Evolutionary conservation across 129 eudicot species (phyloP).

Genomic region (Pittosporum tobira): DNA sequence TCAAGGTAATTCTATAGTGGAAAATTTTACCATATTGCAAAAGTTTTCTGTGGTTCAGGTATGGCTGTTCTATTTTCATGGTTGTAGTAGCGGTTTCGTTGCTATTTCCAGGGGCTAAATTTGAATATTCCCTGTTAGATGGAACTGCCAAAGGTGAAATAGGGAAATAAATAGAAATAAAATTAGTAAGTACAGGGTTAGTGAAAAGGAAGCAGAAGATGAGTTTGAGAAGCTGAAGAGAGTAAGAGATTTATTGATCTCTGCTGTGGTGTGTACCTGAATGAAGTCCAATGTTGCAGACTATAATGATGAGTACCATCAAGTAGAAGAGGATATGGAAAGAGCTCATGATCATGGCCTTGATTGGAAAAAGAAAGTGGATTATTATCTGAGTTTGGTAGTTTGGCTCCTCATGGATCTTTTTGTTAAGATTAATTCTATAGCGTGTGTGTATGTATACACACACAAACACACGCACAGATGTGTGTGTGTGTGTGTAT

Average conservation of each 20-base stretch:
- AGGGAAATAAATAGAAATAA: background rate
- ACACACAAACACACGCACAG: too few species aligned
- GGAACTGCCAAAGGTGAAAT: constrained; percentile 22
- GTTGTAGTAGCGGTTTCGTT: constrained; percentile 17
- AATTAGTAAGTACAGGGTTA: background rate
- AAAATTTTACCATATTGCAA: constrained; percentile 37
- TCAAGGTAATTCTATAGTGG: background rate
- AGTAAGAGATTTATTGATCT: background rate
- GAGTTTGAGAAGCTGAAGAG: background rate
- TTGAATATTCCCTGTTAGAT: constrained; percentile 14
- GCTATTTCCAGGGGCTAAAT: constrained; percentile 19
- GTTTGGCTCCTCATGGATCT: constrained; percentile 16
- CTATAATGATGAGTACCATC: constrained; percentile 27
- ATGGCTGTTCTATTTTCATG: constrained; percentile 17
- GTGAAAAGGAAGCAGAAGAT: background rate
- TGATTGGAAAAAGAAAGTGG: constrained; percentile 14
- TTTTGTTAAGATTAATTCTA: background rate
- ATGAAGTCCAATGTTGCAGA: constrained; percentile 25
- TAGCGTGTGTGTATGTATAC: too few species aligned
- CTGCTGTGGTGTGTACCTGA: constrained; percentile 23
- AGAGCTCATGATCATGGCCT: constrained; percentile 32
- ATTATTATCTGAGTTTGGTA: constrained; percentile 11
- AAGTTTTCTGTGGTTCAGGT: constrained; percentile 35
- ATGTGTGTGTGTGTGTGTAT: constrained; percentile 4
- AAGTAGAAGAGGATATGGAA: constrained; percentile 22